These are phyloP conservation scores for Hypsizygus marmoreus DNA, from an alignment of 768 basidiomycete species.

Conservation along the genomic window DNA sequence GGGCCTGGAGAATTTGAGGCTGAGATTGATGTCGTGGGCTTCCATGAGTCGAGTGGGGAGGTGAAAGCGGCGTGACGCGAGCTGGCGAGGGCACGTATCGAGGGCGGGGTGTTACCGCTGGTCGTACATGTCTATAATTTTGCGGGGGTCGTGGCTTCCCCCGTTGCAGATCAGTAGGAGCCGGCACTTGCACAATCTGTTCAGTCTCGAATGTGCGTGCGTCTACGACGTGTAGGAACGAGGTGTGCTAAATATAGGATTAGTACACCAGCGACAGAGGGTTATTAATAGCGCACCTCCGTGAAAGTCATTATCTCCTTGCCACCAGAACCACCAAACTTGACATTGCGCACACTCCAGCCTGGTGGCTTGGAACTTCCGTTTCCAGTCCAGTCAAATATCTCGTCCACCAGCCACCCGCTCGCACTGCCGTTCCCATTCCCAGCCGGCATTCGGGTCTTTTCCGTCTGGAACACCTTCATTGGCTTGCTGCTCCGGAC, in stretches of 20 bases:
- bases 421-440: constrained; percentile 41
- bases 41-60: constrained; percentile 6
- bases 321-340: constrained; percentile 72
- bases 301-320: constrained; percentile 88
- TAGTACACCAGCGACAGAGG: constrained; percentile 6
- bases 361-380: constrained; percentile 63
- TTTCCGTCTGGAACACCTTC: constrained; percentile 66
- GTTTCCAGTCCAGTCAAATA: constrained; percentile 70
- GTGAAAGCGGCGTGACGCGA: constrained; percentile 1
- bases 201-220: constrained; percentile 84
- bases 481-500: constrained; percentile 72
- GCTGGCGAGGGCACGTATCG: too few relatives aligned
- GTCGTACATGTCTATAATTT: constrained; percentile 6
- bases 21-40: constrained; percentile 8
- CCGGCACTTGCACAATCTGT: constrained; percentile 65
- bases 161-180: too few relatives aligned
- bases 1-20: constrained; percentile 46
- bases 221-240: constrained; percentile 80
- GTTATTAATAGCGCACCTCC: constrained; percentile 56
- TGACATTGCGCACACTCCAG: constrained; percentile 85
- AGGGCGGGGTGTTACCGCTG: constrained; percentile 3
- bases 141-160: too few relatives aligned
- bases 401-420: constrained; percentile 62
- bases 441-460: constrained; percentile 27
- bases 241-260: constrained; percentile 63